Percentiles rank a stretch among this genome's conserved stretches.
These are phyloP conservation scores for Citrus mangshanensis DNA, from an alignment of 345 rosid genomes.

Conservation along the genomic window DNA sequence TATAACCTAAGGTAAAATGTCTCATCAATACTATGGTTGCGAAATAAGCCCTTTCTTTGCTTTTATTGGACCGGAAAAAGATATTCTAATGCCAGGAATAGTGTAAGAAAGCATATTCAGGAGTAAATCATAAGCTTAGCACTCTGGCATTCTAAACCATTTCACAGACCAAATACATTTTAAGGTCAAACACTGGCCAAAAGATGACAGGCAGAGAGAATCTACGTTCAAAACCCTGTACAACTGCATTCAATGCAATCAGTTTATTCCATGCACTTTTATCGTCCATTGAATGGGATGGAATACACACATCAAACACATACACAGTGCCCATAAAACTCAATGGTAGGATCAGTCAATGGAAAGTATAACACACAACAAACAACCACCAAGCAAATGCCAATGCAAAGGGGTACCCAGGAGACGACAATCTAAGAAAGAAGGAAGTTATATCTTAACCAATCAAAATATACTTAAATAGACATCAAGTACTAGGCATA, in stretches of 20 bases:
- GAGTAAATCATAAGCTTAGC: constrained; percentile 14
- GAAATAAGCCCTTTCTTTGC: background rate
- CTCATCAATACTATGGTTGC: background rate
- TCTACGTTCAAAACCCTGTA: background rate
- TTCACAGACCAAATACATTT: constrained; percentile 7
- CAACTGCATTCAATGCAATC: constrained; percentile 1
- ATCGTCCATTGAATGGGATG: constrained; percentile 1
- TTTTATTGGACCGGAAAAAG: background rate
- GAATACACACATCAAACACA: background rate
- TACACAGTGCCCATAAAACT: background rate
- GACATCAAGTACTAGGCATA: constrained; percentile 54
- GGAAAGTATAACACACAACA: background rate
- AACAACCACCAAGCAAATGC: constrained; percentile 8
- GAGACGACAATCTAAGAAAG: background rate
- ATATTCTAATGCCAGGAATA: background rate
- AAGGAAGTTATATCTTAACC: background rate
- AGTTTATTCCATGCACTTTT: background rate
- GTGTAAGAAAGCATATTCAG: background rate
- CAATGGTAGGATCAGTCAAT: background rate
- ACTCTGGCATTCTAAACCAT: background rate
- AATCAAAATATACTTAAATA: background rate
- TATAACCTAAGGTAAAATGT: constrained; percentile 10
- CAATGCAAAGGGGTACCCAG: constrained; percentile 1
- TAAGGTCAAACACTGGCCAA: constrained; percentile 11
- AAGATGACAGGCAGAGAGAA: constrained; percentile 8